phyloP scores from a whole-genome alignment of 352 stramenopile genomes.

The Phytophthora sp. region DNA sequence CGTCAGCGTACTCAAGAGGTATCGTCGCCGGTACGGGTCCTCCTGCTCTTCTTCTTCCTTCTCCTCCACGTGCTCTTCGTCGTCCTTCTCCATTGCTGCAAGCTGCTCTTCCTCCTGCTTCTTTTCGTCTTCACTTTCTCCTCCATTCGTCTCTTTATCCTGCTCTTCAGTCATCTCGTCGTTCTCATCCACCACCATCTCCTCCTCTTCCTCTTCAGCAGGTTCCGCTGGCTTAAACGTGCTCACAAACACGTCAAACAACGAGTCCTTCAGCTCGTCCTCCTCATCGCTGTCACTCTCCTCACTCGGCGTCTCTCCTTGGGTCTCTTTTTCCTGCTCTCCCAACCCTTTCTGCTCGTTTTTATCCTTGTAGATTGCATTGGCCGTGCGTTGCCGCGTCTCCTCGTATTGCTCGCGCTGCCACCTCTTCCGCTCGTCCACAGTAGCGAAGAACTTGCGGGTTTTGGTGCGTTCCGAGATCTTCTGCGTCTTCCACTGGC shows the following conservation, averaged over 20 bases:
- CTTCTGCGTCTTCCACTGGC: conserved; percentile 79
- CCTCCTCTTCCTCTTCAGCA: conserved; percentile 50
- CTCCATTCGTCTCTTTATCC: conserved; percentile 44
- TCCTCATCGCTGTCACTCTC: conserved; percentile 29
- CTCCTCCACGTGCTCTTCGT: conserved; percentile 30
- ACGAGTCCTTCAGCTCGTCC: conserved; percentile 30
- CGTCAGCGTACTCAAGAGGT: conserved; percentile 54
- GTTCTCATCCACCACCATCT: conserved; percentile 55
- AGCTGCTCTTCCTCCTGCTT: conserved; percentile 29
- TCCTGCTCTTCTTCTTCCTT: conserved; percentile 44
- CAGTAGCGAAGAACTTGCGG: conserved; percentile 47
- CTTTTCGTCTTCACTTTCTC: conserved; percentile 38
- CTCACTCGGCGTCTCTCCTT: conserved; percentile 3
- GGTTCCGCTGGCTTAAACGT: conserved; percentile 53
- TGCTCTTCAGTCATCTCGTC: conserved; percentile 44
- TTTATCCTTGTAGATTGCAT: conserved; percentile 51
- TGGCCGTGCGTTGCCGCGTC: conserved; percentile 40
- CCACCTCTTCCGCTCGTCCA: conserved; percentile 56
- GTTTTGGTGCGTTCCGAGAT: conserved; percentile 48
- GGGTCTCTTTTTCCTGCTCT: not conserved
- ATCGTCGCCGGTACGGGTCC: conserved; percentile 73
- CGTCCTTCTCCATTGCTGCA: conserved; percentile 32
- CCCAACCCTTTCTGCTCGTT: conserved; percentile 22
- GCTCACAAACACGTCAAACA: conserved; percentile 83
- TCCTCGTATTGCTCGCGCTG: conserved; percentile 50